Percentiles rank a stretch among this genome's conserved stretches.
Evolutionary conservation across 2,329 filamentous ascomycete species (phyloP).

Genomic region (Thelonectria rubi): DNA sequence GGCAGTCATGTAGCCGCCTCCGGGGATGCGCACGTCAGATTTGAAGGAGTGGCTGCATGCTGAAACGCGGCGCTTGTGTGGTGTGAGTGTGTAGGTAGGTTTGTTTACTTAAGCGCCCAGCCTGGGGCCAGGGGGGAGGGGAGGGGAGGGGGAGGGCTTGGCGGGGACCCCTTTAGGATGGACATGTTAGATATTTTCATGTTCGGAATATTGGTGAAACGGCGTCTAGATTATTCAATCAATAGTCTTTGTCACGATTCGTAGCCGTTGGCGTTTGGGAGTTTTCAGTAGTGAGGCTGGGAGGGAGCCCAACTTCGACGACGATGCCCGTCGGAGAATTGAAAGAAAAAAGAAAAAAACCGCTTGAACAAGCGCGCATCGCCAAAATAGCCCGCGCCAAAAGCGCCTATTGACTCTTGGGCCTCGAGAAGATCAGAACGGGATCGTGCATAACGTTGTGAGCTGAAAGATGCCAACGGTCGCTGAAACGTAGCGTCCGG

Average conservation of each 20-base stretch:
- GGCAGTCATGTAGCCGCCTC: constrained; percentile 7
- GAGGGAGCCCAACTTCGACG: constrained; percentile 31
- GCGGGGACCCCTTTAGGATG: constrained; percentile 1
- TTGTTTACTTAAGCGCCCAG: constrained; percentile 23
- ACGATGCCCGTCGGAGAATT: too few species aligned
- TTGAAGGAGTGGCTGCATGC: constrained; percentile 14
- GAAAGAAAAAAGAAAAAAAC: too few species aligned
- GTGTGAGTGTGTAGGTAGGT: neutral
- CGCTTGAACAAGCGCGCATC: constrained; percentile 4
- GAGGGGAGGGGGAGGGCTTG: neutral
- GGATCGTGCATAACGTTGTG: neutral
- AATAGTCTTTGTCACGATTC: too few species aligned
- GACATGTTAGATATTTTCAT: neutral
- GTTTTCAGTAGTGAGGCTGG: neutral
- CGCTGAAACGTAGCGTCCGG: constrained; percentile 27
- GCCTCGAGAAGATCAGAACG: neutral
- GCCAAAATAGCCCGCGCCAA: constrained; percentile 13
- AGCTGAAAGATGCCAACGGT: constrained; percentile 25
- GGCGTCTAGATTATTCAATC: too few species aligned
- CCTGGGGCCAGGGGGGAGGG: too few species aligned
- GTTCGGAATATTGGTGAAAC: neutral
- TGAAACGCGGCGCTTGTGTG: constrained; percentile 25
- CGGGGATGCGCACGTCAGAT: constrained; percentile 5
- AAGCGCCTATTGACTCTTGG: too few species aligned
- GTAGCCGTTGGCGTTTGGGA: neutral